Base-by-base conservation (phyloP, 768 basidiomycete genomes). In the Serendipita sp. region DNA sequence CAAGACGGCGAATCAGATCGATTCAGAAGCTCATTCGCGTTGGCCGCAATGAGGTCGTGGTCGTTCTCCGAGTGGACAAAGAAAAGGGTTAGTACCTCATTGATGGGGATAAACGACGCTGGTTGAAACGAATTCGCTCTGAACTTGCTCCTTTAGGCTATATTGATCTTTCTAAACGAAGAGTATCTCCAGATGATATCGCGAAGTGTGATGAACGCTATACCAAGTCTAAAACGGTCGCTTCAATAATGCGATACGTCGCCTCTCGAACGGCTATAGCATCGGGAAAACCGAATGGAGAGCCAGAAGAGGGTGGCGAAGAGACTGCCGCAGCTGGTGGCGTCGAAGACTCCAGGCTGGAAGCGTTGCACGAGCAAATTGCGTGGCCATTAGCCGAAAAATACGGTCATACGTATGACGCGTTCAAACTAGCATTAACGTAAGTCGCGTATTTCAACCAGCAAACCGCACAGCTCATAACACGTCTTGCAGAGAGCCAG, bases 21-120 rank as follows among this genome's bases (percentile, higher is more conserved):
- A 96, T 99, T 35, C 95, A 98, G 75, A 99, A 98, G 74, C 83
- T 99, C 66, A 99, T 99, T 74, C 81, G 94, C 41, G 92, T 98
- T 5, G 96, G 96, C 24, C 82, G 96, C 70, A 99, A 99, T 74
- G 95, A 98, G 73, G 95, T 97, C 67, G 96, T 98, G 66, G 94
- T 99, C 68, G 96, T 97, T 0, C 84, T 98, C 64, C 81, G 96
- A 68, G 95, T 99, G 30, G 96, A 99, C 80, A 96, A 96, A 75
- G 96, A 98, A 76, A 99, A 99, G 78, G 95, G 93, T 90, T 63
- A 37, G 65, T 37, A 44, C 15, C 41, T n/a, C 63, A 62, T 64
- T 37, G n/a, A 44, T 60, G 16, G n/a, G 16, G 10, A 8, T 46
- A 32, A 28, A 10, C 15, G 24, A 3, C 13, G 5, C 32, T 56